These are phyloP conservation scores for Fusarium guadeloupense DNA, from an alignment of 2,329 filamentous ascomycete genomes.

Conservation along the genomic window DNA sequence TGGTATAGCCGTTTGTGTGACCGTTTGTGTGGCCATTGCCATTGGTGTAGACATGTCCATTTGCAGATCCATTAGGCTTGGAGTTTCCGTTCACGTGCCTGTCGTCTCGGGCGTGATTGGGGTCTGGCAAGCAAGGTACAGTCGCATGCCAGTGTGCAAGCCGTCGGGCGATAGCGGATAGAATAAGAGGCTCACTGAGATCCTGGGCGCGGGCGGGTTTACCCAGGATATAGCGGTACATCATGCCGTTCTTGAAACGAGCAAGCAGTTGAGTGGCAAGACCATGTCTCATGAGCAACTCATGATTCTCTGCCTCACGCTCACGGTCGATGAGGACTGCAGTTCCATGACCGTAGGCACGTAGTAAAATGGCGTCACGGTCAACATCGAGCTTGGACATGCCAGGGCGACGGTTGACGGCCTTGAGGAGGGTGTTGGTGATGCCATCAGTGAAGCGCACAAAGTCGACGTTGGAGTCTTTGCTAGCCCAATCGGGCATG, in stretches of 20 bases:
- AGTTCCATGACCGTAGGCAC: constrained; percentile 94
- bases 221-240: constrained; percentile 91
- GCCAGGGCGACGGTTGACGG: constrained; percentile 73
- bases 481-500: constrained; percentile 82
- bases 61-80: constrained; percentile 44
- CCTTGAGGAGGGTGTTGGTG: constrained; percentile 90
- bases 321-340: constrained; percentile 96
- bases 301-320: constrained; percentile 82
- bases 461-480: constrained; percentile 81
- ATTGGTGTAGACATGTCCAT: constrained; percentile 39
- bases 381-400: constrained; percentile 79
- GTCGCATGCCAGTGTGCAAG: constrained; percentile 93
- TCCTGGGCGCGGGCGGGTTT: constrained; percentile 82
- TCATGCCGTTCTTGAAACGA: constrained; percentile 93
- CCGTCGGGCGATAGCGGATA: constrained; percentile 82
- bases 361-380: constrained; percentile 83
- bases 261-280: constrained; percentile 89
- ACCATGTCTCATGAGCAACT: constrained; percentile 81
- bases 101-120: constrained; percentile 31
- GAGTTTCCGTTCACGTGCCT: constrained; percentile 49
- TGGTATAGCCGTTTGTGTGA: constrained; percentile 40
- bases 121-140: constrained; percentile 64
- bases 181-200: constrained; percentile 77
- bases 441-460: constrained; percentile 96
- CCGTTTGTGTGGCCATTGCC: constrained; percentile 48